A percentile compares a stretch with the other conserved stretches of the same genome.
Evolutionary conservation across 441 rosid genomes (phyloP).

Genomic region (Syzygium malaccense): DNA sequence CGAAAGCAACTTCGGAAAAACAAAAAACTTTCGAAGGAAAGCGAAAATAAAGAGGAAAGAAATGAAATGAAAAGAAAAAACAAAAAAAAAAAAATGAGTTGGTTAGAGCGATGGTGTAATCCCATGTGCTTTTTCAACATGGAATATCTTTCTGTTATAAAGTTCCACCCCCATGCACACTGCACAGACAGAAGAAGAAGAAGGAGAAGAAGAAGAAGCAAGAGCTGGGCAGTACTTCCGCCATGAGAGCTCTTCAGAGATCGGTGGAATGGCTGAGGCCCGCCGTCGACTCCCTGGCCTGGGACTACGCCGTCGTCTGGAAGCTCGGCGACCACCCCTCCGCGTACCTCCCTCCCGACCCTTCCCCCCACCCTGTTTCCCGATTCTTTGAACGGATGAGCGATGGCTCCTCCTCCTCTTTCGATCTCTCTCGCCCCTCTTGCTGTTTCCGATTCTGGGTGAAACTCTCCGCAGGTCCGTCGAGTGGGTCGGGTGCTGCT

Average conservation of each 20-base stretch:
- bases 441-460: background rate
- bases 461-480: conserved; percentile 39
- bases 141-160: background rate
- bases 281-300: conserved; percentile 42
- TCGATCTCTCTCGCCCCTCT: background rate
- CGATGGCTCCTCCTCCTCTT: background rate
- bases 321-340: conserved; percentile 75
- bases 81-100: background rate
- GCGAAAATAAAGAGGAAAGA: background rate
- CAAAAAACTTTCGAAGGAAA: background rate
- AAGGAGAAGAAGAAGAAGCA: background rate
- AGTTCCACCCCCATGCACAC: background rate
- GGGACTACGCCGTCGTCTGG: conserved; percentile 85
- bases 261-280: conserved; percentile 67
- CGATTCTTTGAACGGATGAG: background rate
- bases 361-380: background rate
- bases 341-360: conserved; percentile 18
- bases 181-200: background rate
- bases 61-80: background rate
- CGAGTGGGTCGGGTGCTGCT: conserved; percentile 83
- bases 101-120: background rate
- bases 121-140: background rate
- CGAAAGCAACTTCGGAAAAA: background rate
- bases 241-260: conserved; percentile 38
- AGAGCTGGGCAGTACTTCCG: background rate